phyloP scores from a whole-genome alignment of 306 rosid species.

The Dicorynia guianensis region DNA sequence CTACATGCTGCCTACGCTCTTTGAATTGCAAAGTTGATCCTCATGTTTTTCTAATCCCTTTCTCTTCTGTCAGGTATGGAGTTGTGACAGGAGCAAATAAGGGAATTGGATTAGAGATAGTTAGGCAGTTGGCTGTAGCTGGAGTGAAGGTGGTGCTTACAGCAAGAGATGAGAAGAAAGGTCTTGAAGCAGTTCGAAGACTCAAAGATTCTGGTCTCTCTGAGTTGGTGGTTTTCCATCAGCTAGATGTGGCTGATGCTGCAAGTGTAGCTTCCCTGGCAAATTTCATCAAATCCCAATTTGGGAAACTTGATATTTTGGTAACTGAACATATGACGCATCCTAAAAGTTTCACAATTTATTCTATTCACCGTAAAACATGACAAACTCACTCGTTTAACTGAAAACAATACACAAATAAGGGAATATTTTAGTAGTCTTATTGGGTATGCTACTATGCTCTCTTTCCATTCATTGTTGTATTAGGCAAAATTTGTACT shows the following conservation, averaged over 20 bases:
- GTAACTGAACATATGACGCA: slow-evolving; percentile 27
- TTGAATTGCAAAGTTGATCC: too few species aligned
- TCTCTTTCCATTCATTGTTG: too few species aligned
- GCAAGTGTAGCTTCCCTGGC: slow-evolving; percentile 49
- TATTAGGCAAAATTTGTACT: too few species aligned
- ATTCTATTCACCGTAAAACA: too few species aligned
- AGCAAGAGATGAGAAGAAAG: slow-evolving; percentile 49
- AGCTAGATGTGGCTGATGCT: slow-evolving; percentile 49
- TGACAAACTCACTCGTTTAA: too few species aligned
- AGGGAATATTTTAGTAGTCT: too few species aligned
- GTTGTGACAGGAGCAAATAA: slow-evolving; percentile 48
- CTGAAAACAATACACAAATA: too few species aligned
- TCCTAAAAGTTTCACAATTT: too few species aligned
- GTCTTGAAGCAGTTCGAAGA: slow-evolving; percentile 45
- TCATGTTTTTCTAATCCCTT: too few species aligned
- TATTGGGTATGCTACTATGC: too few species aligned
- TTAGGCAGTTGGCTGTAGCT: slow-evolving; percentile 39
- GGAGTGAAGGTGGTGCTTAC: slow-evolving; percentile 54
- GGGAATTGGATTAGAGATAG: slow-evolving; percentile 52
- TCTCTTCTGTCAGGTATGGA: slow-evolving; percentile 36
- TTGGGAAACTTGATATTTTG: slow-evolving; percentile 57
- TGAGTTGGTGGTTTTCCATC: slow-evolving; percentile 41
- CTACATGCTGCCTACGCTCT: too few species aligned
- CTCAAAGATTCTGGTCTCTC: slow-evolving; percentile 33
- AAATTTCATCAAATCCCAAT: slow-evolving; percentile 39